Percentiles rank a stretch among this genome's conserved stretches.
These are phyloP conservation scores for Penicillium hesseltinei DNA, from an alignment of 2,329 filamentous ascomycete species.

Conservation along the genomic window DNA sequence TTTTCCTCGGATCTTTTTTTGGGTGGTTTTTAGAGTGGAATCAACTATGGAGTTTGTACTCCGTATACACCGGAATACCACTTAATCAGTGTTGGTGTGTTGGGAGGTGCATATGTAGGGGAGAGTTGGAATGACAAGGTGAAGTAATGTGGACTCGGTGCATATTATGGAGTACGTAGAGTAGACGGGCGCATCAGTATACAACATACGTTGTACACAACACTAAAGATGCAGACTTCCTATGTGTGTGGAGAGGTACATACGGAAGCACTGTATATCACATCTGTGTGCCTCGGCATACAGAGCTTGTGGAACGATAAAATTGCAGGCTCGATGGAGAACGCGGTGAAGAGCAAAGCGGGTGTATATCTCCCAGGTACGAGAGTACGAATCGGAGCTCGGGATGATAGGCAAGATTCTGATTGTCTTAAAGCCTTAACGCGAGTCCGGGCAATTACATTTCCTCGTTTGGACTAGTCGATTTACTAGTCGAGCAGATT, in stretches of 20 bases:
- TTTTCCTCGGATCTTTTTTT: background rate
- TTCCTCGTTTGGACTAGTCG: background rate
- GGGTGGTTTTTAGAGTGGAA: background rate
- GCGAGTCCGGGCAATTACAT: slow-evolving; percentile 1
- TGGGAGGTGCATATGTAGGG: background rate
- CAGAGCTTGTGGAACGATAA: slow-evolving; percentile 1
- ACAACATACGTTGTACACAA: background rate
- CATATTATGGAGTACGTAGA: background rate
- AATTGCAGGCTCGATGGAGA: background rate
- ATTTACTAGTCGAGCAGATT: too few relatives aligned
- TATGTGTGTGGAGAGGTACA: background rate
- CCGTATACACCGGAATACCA: background rate
- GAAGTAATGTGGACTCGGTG: background rate
- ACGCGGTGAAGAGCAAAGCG: slow-evolving; percentile 1
- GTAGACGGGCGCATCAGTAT: too few relatives aligned
- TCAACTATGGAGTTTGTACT: background rate
- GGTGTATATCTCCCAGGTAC: background rate
- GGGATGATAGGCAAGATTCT: background rate
- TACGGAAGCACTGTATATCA: slow-evolving; percentile 11
- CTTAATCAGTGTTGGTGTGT: background rate
- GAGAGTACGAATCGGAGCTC: slow-evolving; percentile 1
- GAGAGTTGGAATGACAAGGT: background rate
- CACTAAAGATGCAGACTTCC: background rate
- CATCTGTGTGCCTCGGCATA: slow-evolving; percentile 1
- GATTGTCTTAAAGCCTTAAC: background rate